phyloP scores from a whole-genome alignment of 495 filamentous ascomycete genomes.

The Tuber magnatum region DNA sequence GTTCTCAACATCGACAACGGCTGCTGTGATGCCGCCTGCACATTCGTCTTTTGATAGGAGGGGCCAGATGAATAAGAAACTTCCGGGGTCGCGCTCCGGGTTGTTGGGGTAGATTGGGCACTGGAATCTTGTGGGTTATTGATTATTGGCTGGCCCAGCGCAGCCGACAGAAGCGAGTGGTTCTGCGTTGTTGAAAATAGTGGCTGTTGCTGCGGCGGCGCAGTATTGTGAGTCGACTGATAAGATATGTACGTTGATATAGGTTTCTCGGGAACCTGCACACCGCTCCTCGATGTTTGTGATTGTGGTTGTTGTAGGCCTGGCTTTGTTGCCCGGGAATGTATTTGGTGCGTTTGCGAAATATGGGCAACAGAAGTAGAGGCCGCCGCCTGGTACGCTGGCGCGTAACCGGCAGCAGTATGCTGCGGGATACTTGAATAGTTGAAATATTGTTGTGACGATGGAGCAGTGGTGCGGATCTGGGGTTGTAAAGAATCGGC shows the following conservation, averaged over 20 bases:
- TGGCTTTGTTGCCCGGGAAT: neutral
- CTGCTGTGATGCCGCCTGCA: neutral
- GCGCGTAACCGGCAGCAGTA: neutral
- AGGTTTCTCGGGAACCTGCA: neutral
- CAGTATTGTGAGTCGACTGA: neutral
- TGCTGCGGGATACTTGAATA: neutral
- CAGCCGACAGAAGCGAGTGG: neutral
- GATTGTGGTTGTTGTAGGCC: neutral
- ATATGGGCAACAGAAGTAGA: neutral
- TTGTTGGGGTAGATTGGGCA: neutral
- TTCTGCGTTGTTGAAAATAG: neutral
- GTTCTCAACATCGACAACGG: neutral
- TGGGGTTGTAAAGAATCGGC: neutral
- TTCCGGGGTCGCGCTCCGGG: neutral
- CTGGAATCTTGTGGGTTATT: neutral
- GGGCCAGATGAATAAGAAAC: neutral
- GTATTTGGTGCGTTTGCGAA: neutral
- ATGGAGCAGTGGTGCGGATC: neutral
- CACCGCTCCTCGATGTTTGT: neutral
- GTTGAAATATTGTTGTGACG: neutral
- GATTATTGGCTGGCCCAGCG: neutral
- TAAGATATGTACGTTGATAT: neutral
- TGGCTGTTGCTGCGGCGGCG: neutral
- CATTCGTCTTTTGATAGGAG: neutral
- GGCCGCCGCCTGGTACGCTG: neutral